These are phyloP conservation scores for Wickerhamomyces strasburgensis DNA, from an alignment of 805 yeast genomes.

Conservation along the genomic window DNA sequence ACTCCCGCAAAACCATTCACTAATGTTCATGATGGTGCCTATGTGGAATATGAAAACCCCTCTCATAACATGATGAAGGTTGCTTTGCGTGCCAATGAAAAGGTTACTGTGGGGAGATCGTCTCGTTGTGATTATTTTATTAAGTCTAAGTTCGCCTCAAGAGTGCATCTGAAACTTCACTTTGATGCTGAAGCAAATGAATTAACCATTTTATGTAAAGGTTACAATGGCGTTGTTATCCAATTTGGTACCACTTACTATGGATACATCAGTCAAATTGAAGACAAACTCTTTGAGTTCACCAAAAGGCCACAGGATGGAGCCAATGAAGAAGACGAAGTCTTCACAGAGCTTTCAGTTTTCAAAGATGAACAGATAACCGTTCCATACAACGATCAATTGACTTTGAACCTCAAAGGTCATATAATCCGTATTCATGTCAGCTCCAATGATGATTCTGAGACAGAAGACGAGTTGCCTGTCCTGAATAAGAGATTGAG, in stretches of 20 bases:
- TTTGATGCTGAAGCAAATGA: slow-evolving; percentile 36
- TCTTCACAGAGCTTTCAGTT: slow-evolving; percentile 41
- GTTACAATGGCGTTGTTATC: slow-evolving; percentile 75
- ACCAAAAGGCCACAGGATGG: slow-evolving; percentile 8
- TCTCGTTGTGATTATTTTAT: slow-evolving; percentile 45
- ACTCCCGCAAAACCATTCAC: neutral
- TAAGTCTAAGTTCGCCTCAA: slow-evolving; percentile 55
- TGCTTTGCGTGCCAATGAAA: slow-evolving; percentile 16
- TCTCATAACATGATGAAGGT: slow-evolving; percentile 13
- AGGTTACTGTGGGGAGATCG: slow-evolving; percentile 46
- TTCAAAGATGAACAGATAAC: slow-evolving; percentile 57
- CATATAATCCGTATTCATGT: slow-evolving; percentile 50
- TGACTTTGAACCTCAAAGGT: slow-evolving; percentile 69
- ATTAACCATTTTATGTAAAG: slow-evolving; percentile 62
- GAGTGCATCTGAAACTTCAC: slow-evolving; percentile 55
- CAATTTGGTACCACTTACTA: slow-evolving; percentile 49
- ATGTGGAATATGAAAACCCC: slow-evolving; percentile 3
- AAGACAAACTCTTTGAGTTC: slow-evolving; percentile 24
- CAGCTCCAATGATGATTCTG: slow-evolving; percentile 36
- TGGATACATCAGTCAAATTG: slow-evolving; percentile 22
- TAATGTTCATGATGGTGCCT: neutral
- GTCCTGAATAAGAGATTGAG: slow-evolving; percentile 18
- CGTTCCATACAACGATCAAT: slow-evolving; percentile 58
- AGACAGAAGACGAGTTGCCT: slow-evolving; percentile 33
- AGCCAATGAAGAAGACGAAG: slow-evolving; percentile 11